Conservation (phyloP, 305 asterid species). For the Fraxinus angustifolia region DNA sequence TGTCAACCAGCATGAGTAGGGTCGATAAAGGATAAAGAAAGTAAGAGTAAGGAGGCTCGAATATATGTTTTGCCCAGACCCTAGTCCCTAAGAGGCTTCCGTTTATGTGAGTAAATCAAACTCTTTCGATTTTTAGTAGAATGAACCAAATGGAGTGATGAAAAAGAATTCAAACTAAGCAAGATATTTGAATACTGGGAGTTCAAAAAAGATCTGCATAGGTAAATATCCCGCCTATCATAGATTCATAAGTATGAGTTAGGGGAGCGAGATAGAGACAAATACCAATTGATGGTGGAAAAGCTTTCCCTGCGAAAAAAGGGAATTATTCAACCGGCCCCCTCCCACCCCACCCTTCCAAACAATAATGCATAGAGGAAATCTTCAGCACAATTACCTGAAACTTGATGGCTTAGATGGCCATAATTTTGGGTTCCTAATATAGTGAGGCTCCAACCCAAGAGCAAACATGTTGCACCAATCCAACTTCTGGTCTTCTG, state of each 20-base stretch:
- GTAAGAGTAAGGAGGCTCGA: neutral
- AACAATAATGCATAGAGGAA: neutral
- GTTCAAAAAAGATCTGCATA: neutral
- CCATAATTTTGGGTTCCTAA: constrained; percentile 71
- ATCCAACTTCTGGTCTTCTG: constrained; percentile 87
- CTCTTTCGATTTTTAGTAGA: too few species aligned
- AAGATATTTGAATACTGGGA: too few species aligned
- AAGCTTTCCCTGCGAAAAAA: too few species aligned
- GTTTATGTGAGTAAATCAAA: too few species aligned
- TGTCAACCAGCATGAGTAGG: neutral
- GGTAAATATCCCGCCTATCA: neutral
- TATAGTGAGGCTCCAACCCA: constrained; percentile 59
- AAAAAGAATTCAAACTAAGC: too few species aligned
- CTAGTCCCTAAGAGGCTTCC: too few species aligned
- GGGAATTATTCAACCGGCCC: neutral
- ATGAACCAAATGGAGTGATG: too few species aligned
- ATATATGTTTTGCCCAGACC: neutral
- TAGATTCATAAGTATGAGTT: too few species aligned
- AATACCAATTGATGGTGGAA: neutral
- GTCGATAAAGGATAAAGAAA: neutral
- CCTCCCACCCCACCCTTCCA: neutral
- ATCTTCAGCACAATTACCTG: constrained; percentile 37
- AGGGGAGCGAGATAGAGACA: too few species aligned
- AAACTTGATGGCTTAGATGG: constrained; percentile 77
- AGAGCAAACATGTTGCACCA: constrained; percentile 99